These are phyloP conservation scores for Amoebophrya sp. DNA, from an alignment of 169 alveolate genomes.

Conservation along the genomic window DNA sequence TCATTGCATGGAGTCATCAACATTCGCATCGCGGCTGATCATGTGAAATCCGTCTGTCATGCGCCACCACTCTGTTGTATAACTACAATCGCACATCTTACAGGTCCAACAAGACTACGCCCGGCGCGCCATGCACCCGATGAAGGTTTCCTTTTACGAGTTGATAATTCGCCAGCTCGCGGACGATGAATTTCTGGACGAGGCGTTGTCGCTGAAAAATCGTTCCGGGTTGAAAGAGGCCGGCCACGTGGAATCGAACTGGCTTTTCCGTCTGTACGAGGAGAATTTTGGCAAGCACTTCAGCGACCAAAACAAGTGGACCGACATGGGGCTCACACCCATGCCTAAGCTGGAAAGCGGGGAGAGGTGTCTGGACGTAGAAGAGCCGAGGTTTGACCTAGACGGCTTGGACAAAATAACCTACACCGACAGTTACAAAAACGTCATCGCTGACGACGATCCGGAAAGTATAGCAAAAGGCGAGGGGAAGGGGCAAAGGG, in stretches of 20 bases:
- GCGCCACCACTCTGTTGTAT: background rate
- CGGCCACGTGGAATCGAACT: background rate
- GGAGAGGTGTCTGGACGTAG: background rate
- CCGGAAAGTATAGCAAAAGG: background rate
- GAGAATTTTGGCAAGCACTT: background rate
- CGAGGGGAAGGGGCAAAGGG: background rate
- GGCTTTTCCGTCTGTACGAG: background rate
- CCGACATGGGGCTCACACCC: background rate
- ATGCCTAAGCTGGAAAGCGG: background rate
- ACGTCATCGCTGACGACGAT: conserved; percentile 8
- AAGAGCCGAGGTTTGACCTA: background rate
- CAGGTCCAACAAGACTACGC: conserved; percentile 18
- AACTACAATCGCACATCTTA: background rate
- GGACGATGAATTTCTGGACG: conserved; percentile 3
- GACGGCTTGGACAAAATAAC: background rate
- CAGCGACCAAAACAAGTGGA: background rate
- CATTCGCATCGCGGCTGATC: too few relatives aligned
- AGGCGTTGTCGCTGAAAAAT: background rate
- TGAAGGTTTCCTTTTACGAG: conserved; percentile 8
- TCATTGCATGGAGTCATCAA: too few relatives aligned
- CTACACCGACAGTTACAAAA: conserved; percentile 16
- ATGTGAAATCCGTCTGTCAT: background rate
- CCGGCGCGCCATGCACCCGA: background rate
- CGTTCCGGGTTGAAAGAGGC: background rate
- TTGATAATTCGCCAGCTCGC: background rate